Evolutionary conservation across 352 stramenopile genomes (phyloP), one percentile per base, ranked within the genome.

Genomic region (Pythium oligandrum): DNA sequence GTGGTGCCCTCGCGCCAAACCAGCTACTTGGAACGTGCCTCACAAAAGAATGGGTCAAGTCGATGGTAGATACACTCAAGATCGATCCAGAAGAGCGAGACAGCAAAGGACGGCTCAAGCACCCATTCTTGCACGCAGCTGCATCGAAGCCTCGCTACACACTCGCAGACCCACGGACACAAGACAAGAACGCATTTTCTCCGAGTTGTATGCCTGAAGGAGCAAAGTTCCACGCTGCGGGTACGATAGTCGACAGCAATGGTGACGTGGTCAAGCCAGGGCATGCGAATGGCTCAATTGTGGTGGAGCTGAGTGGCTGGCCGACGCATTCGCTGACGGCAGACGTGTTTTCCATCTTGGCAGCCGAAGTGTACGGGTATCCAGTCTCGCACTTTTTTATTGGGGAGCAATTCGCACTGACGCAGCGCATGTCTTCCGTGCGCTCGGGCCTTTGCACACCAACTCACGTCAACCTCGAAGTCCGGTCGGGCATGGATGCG

Each of bases 261-360:
- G 68, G 64, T 4, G 57, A 57, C 4, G 51, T 75, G 4, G 26
- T 63, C 7, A 31, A 78, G 9, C 42, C 42, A 4, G 71, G 69
- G n/a, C 53, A 54, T 17, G 63, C 66, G 4, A 78, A 76, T 30
- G 65, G 69, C 1, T 65, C 72, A 2, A 52, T 87, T 10, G 47
- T 81, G 3, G 36, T 83, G 17, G 73, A 87, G 51, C 43, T 75
- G 12, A 56, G 72, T 17, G 55, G 45, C 4, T 85, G 71, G 70
- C 53, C 55, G 2, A 73, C 74, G 0, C 61, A 78, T 9, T 37
- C 33, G 4, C 49, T 87, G 1, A 66, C 70, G 4, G 61, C 70
- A 2, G 59, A 72, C 38, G 47, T 83, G 8, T 64, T 81, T 11
- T 51, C 76, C 1, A 84, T 87, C 43, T 43, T 87, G n/a, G 63